Base-by-base conservation (phyloP, 192 early-diverging fungal species). In the Geranomyces michiganensis region DNA sequence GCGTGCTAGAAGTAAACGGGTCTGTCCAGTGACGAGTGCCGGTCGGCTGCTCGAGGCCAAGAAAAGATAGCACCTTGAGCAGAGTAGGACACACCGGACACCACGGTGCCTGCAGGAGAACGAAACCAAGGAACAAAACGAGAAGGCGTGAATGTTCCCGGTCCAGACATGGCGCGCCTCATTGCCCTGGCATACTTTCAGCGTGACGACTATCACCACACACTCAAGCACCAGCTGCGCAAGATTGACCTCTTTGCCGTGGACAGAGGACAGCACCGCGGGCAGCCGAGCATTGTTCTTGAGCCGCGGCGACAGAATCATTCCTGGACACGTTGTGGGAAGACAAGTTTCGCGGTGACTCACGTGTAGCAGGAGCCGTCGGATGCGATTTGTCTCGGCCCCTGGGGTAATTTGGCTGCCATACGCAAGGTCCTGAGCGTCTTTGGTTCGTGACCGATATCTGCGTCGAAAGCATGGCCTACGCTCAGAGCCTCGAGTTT, bases 31-130 rank as follows among this genome's bases (percentile, higher is more conserved):
- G n/a, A 7, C 36, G 5, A 41, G 5, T 41, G 36, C 36, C 36
- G 4, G 19, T n/a, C 51, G 51, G 51, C 7, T 53, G n/a, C n/a
- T 53, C 51, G 51, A 53, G 24, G 51, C 51, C 51, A 53, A 53
- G 51, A 15, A 53, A 53, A 26, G 51, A 53, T 24, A 53, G 15
- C 3, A 53, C n/a, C 7, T 6, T 3, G 15, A 53, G 51, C 19
- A 53, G 51, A n/a, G 51, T 53, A 9, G 51, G 51, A 17, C 51
- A 53, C n/a, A 53, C 51, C 51, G 51, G 51, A 53, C 51, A 53
- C 51, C 51, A 53, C 4, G 51, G 51, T 9, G 51, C 51, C 51
- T 53, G 4, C 10, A 7, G 5, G 5, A 41, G 36, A 41, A 41
- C 3, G 36, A 41, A 41, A 10, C 36, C 5, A 10, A 10, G 36